Evolutionary conservation across 306 rosid species (phyloP).

Genomic region (Rosa rugosa): DNA sequence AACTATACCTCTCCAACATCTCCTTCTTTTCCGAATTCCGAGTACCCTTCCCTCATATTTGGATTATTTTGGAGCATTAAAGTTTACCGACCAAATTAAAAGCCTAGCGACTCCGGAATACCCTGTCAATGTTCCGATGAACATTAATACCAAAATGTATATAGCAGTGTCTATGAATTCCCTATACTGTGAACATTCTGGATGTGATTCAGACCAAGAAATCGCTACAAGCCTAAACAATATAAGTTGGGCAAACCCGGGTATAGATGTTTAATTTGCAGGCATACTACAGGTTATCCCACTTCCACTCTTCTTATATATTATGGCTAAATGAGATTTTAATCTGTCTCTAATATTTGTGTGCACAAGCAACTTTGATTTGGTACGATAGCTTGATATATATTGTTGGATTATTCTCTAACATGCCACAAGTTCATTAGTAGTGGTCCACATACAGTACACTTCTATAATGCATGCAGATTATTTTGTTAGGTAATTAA

Average conservation of each 20-base stretch:
- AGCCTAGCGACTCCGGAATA: constrained; percentile 8
- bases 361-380: too few relatives aligned
- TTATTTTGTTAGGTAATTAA: too few relatives aligned
- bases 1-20: neutral
- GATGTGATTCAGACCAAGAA: neutral
- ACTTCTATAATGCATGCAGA: too few relatives aligned
- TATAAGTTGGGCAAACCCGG: neutral
- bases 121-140: neutral
- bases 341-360: too few relatives aligned
- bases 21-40: constrained; percentile 5
- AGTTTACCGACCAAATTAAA: constrained; percentile 16
- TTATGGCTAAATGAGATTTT: too few relatives aligned
- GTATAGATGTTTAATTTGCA: neutral
- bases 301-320: neutral
- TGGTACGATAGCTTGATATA: too few relatives aligned
- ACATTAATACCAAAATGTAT: neutral
- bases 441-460: too few relatives aligned
- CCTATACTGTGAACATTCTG: neutral
- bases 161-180: neutral
- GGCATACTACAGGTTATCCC: neutral
- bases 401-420: too few relatives aligned
- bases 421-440: too few relatives aligned
- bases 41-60: constrained; percentile 11
- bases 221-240: neutral
- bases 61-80: neutral